A percentile compares a stretch with the other conserved stretches of the same genome.
These are phyloP conservation scores for Solanum lycopersicoides DNA, from an alignment of 257 asterid genomes.

Conservation along the genomic window DNA sequence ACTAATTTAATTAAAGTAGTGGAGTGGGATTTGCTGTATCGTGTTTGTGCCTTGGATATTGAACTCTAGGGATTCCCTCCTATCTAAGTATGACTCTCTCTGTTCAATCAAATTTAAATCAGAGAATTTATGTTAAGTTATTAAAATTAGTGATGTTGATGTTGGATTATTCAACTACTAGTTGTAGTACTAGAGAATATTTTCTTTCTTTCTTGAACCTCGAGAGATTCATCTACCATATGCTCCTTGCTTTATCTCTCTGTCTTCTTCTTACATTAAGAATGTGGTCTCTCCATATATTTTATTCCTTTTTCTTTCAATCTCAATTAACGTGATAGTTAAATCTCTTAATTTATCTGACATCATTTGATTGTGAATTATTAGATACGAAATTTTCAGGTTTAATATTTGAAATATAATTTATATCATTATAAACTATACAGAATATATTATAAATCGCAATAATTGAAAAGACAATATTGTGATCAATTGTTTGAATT, in stretches of 20 bases:
- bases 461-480: background rate
- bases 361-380: rapidly evolving
- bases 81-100: conserved; percentile 4
- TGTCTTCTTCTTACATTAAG: conserved; percentile 33
- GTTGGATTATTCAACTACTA: conserved; percentile 9
- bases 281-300: conserved; percentile 12
- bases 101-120: background rate
- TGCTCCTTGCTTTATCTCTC: conserved; percentile 34
- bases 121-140: background rate
- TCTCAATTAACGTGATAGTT: background rate
- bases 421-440: background rate
- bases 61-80: conserved; percentile 66
- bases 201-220: conserved; percentile 38
- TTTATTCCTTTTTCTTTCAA: background rate
- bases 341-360: background rate
- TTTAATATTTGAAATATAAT: background rate
- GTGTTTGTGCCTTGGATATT: conserved; percentile 18
- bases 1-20: background rate
- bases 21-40: conserved; percentile 72
- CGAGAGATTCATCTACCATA: conserved; percentile 46
- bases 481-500: background rate
- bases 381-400: background rate
- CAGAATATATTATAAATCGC: background rate
- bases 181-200: background rate
- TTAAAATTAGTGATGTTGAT: background rate